Evolutionary conservation across 768 basidiomycete species (phyloP), one percentile per base, ranked within the genome.

Genomic region (Tylopilus intermedius): DNA sequence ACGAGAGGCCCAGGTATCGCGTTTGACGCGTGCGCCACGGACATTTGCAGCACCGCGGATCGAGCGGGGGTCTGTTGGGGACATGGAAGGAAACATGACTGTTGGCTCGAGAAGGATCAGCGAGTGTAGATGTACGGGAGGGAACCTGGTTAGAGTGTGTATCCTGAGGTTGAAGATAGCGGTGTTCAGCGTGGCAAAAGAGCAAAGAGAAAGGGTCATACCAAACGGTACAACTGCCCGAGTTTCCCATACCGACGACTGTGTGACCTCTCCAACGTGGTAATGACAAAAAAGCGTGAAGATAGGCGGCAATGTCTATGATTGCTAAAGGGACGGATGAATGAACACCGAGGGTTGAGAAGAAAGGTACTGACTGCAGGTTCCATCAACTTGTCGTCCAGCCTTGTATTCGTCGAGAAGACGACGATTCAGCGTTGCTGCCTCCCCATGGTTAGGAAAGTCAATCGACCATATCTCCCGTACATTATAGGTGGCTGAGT

Each of bases 381-480:
- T 49, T 9, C 60, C 59, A 7, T 47, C 52, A 14, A n/a, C 41
- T 8, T 47, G 45, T 9, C 54, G 45, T 3, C n/a, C 46, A 18
- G 8, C 47, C 49, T 70, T 69, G 42, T 60, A 45, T 39, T 58
- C 53, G 22, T 67, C 59, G 27, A 69, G 62, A 18, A 59, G 41
- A 43, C 27, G 33, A 15, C 69, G 67, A 44, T 72, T 72, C n/a
- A 68, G 43, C 6, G 50, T 47, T 13, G 71, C 71, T 9, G 71
- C 57, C 46, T 73, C 63, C 5, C 72, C 71, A 30, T 72, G 71
- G 47, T 72, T 72, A 1, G 69, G 72, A 49, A 70, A 60, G 47
- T 72, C 71, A 2, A 72, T 54, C 2, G 65, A 61, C 70, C 70
- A 71, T 50, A 72, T 62, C 42, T 71, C 70, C 3, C 62, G 58